These are phyloP conservation scores for Fusarium coffeatum DNA, from an alignment of 2,329 filamentous ascomycete genomes.

Conservation along the genomic window DNA sequence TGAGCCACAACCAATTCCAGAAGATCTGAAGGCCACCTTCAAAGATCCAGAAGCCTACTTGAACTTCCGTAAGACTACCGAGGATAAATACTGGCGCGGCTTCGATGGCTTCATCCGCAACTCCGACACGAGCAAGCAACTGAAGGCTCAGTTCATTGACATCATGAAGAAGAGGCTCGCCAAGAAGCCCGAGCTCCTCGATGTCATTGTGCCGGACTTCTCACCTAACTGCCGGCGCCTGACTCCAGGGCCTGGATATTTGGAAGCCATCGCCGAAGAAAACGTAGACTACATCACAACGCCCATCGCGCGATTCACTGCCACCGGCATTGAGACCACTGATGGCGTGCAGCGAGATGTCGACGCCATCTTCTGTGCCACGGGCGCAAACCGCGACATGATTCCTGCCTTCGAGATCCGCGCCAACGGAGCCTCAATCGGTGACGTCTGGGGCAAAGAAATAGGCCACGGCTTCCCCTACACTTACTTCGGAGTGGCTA, in stretches of 20 bases:
- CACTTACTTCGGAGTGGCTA: background rate
- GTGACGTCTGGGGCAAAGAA: background rate
- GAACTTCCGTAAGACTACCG: background rate
- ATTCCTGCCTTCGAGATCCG: background rate
- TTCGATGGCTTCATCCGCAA: background rate
- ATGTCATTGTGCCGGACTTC: constrained; percentile 62
- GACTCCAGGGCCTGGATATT: constrained; percentile 73
- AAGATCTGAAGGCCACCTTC: background rate
- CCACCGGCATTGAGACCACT: background rate
- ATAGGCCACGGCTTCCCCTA: background rate
- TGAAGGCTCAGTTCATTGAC: background rate
- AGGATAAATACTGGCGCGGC: background rate
- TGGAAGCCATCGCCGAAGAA: constrained; percentile 69
- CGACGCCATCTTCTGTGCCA: background rate
- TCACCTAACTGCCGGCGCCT: constrained; percentile 71
- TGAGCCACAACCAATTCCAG: background rate
- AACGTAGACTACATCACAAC: constrained; percentile 67
- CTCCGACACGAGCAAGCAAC: background rate
- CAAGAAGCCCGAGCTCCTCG: background rate
- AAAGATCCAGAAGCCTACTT: background rate
- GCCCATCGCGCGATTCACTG: background rate
- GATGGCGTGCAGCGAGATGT: background rate
- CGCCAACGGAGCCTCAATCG: background rate
- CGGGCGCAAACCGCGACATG: background rate
- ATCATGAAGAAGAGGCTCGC: background rate